Evolutionary conservation across 1,139 yeast species (phyloP), one percentile per base, ranked within the genome.

Genomic region (Hansenula lynferdii): DNA sequence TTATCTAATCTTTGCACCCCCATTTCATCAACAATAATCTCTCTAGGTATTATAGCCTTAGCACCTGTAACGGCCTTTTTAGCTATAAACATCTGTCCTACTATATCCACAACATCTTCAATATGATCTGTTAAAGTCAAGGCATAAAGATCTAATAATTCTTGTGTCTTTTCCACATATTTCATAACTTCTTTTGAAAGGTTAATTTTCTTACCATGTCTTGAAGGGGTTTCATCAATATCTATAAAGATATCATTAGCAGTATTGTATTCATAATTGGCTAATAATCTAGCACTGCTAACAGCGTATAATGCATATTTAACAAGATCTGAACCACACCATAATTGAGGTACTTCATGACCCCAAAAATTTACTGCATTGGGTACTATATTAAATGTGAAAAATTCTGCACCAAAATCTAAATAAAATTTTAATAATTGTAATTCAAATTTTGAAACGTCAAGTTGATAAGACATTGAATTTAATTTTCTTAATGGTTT

Each of bases 401-500:
- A 49, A 36, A 47, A 43, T 2, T 30, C 31, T 8, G 49, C 50
- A 18, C 53, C 51, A 34, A 49, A 49, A 22, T 46, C 50, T 11
- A 43, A 3, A 23, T 26, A 36, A 22, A 27, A 36, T 15, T 23
- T 31, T 10, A 36, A 15, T n/a, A 36, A 17, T 18, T 31, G 23
- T 7, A 31, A 29, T 30, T 40, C 42, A 20, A 40, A 37, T 11
- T 18, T 28, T 7, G 36, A 9, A 3, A 40, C 25, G 5, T 36
- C 8, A 9, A 39, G 22, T 10, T 39, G 42, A 5, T 18, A 5
- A 1, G 34, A 8, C 16, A 34, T 6, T 5, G 39, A 36, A n/a
- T 36, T 39, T 21, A 39, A 21, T 5, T n/a, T 15, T 14, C 23
- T 18, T 4, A 33, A 17, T 3, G 11, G 16, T 10, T 16, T 15